Evolutionary conservation across 2,329 filamentous ascomycete genomes (phyloP).

Genomic region (Emergomyces orientalis): DNA sequence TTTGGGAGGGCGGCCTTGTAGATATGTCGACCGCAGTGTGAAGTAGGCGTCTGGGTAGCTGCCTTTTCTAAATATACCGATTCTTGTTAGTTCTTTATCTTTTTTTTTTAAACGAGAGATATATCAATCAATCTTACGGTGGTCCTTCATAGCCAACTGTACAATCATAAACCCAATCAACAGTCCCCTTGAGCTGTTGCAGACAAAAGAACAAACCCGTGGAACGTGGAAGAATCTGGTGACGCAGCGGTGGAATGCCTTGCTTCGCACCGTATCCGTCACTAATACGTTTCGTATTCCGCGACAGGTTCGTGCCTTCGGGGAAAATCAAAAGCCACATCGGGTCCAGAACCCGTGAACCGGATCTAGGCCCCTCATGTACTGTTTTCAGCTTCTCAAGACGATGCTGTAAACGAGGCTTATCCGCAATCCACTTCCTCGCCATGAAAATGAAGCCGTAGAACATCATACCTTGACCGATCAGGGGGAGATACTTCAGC

Average conservation of each 20-base stretch:
- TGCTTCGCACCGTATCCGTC: slow-evolving; percentile 50
- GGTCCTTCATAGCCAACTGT: slow-evolving; percentile 93
- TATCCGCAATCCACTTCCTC: slow-evolving; percentile 54
- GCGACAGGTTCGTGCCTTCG: slow-evolving; percentile 54
- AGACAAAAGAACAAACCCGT: slow-evolving; percentile 54
- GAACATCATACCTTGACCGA: slow-evolving; percentile 55
- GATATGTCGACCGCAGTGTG: slow-evolving; percentile 75
- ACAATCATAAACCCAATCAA: slow-evolving; percentile 63
- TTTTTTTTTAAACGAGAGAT: slow-evolving; percentile 7
- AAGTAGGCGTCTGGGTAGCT: slow-evolving; percentile 87
- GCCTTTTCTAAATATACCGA: slow-evolving; percentile 48
- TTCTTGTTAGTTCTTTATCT: slow-evolving; percentile 4
- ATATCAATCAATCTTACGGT: slow-evolving; percentile 52
- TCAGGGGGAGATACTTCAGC: slow-evolving; percentile 52
- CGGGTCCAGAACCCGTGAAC: slow-evolving; percentile 43
- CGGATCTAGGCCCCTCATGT: slow-evolving; percentile 41
- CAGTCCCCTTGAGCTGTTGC: slow-evolving; percentile 48
- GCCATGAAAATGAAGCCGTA: slow-evolving; percentile 59
- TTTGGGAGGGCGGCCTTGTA: slow-evolving; percentile 80
- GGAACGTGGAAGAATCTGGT: slow-evolving; percentile 51
- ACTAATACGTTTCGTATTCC: slow-evolving; percentile 47
- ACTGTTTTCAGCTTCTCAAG: slow-evolving; percentile 46
- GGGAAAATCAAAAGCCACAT: slow-evolving; percentile 61
- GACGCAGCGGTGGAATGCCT: slow-evolving; percentile 48
- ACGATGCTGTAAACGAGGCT: slow-evolving; percentile 49